These are phyloP conservation scores for Lentinula edodes DNA, from an alignment of 768 basidiomycete species.

Conservation along the genomic window DNA sequence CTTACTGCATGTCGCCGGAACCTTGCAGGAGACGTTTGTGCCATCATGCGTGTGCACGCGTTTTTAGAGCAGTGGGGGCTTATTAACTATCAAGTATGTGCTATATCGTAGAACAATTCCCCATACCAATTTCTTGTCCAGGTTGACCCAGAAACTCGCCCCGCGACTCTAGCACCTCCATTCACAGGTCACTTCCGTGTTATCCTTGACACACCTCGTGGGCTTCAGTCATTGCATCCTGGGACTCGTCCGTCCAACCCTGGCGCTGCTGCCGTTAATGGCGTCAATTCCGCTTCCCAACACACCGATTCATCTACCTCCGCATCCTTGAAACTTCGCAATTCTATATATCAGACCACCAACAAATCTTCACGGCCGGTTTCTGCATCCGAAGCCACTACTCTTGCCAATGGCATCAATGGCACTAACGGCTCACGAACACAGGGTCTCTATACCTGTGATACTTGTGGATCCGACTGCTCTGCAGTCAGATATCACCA, in stretches of 20 bases:
- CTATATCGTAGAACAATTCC: not conserved
- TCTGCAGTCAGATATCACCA: conserved; percentile 86
- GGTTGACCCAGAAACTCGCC: conserved; percentile 97
- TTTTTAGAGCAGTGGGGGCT: conserved; percentile 99
- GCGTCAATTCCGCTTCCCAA: conserved; percentile 25
- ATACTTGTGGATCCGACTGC: conserved; percentile 95
- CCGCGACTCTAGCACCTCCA: conserved; percentile 90
- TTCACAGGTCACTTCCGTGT: conserved; percentile 99
- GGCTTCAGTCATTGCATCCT: conserved; percentile 89
- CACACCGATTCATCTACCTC: conserved; percentile 36
- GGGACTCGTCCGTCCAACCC: conserved; percentile 57
- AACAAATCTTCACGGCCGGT: conserved; percentile 76
- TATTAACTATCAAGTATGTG: conserved; percentile 92
- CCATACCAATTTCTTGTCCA: conserved; percentile 25
- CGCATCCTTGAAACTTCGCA: conserved; percentile 83
- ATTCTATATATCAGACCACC: conserved; percentile 84
- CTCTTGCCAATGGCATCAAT: conserved; percentile 54
- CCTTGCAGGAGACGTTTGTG: conserved; percentile 96
- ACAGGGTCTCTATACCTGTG: conserved; percentile 58
- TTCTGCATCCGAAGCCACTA: conserved; percentile 58
- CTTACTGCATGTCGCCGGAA: conserved; percentile 96
- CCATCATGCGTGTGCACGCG: conserved; percentile 97
- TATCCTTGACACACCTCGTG: conserved; percentile 93
- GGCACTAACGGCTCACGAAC: conserved; percentile 31
- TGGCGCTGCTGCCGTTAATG: conserved; percentile 40